These are phyloP conservation scores for Oehlia diaphana DNA, from an alignment of 192 early-diverging fungal species.

Conservation along the genomic window DNA sequence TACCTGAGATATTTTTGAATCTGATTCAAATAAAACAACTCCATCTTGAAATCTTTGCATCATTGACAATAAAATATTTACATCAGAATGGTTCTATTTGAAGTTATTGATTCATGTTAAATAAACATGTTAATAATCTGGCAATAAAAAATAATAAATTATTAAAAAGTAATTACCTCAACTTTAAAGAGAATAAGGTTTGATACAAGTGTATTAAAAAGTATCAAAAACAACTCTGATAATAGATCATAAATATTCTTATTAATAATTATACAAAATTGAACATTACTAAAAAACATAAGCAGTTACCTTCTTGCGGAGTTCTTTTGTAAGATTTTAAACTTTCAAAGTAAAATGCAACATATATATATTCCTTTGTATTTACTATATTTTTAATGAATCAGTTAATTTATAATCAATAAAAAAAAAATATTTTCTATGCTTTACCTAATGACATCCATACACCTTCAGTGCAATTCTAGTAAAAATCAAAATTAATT, in stretches of 20 bases:
- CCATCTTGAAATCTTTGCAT: constrained; percentile 31
- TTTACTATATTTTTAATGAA: neutral
- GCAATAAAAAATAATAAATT: neutral
- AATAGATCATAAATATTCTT: neutral
- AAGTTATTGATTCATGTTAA: neutral
- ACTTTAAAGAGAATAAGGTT: constrained; percentile 11
- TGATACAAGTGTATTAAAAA: constrained; percentile 13
- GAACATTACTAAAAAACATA: neutral
- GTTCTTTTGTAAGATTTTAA: constrained; percentile 12
- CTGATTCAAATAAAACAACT: neutral
- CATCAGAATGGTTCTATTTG: constrained; percentile 9
- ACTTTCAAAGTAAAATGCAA: constrained; percentile 31
- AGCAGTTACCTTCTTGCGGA: constrained; percentile 7
- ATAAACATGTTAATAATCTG: neutral
- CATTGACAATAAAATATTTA: constrained; percentile 18
- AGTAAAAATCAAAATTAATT: neutral
- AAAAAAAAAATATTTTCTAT: neutral
- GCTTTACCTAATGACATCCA: constrained; percentile 25
- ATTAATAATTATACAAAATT: neutral
- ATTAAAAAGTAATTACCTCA: neutral
- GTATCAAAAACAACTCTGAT: neutral
- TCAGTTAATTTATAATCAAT: neutral
- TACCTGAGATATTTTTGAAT: constrained; percentile 16
- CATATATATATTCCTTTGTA: constrained; percentile 18
- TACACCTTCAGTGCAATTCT: constrained; percentile 33